Evolutionary conservation across 768 basidiomycete species (phyloP), one percentile per base, ranked within the genome.

Genomic region (Dacryopinax spathularia): DNA sequence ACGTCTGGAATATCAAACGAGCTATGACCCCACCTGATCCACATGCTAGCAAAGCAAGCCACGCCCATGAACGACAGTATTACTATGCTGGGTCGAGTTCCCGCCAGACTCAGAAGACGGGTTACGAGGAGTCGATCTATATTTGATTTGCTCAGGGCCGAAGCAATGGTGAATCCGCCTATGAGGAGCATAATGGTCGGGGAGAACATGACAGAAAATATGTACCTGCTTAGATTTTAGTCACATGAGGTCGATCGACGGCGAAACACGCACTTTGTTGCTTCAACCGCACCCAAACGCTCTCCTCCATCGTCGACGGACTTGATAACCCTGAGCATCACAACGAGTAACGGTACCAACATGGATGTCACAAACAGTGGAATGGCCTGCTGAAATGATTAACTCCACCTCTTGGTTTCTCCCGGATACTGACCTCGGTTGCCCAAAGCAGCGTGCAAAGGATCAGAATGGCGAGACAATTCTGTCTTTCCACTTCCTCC

Each of bases 181-280:
- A 95, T 91, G 60, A 98, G 85, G 34, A 99, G 88, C 91, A 97
- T 95, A 74, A 99, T 96, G 0, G 94, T 99, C 0, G 93, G 91
- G 0, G 89, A 89, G 75, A 99, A 97, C 92, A 98, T 98, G 60
- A 84, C 81, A 0, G 91, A 89, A 73, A 98, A 98, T 63, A 97
- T 82, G 72, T 81, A 91, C 76, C 91, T 95, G 66, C 65, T 22
- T 10, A 34, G 35, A 16, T 63, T 44, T 44, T 61, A 68, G 65
- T 36, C 65, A 35, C 10, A 33, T 18, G 62, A 62, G 31, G 7
- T 15, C 7, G 41, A 25, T 12, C 27, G 62, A 31, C 16, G 63
- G 41, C 34, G n/a, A 66, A 36, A 33, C 5, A 76, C 85, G 68
- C 71, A 90, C 90, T 87, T 87, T 25, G 94, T 91, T 0, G 91